Evolutionary conservation across 2,329 filamentous ascomycete genomes (phyloP).

Genomic region (Verticillium longisporum): DNA sequence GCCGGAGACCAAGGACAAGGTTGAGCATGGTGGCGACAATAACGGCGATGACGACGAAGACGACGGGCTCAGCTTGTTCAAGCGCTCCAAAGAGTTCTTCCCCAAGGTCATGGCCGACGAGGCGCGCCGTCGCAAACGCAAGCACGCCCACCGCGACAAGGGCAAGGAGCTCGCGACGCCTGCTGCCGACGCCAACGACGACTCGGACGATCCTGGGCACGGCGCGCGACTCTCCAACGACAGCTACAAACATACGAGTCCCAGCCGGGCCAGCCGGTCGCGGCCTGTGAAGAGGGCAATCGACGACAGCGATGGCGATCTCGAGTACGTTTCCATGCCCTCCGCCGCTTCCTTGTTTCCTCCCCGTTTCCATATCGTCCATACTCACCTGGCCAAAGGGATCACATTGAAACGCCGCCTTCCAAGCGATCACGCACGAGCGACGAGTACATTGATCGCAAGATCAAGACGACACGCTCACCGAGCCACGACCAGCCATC

Average conservation of each 20-base stretch:
- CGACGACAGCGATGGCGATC: constrained; percentile 2
- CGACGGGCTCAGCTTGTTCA: constrained; percentile 40
- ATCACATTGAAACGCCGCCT: constrained; percentile 25
- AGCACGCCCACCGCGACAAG: constrained; percentile 7
- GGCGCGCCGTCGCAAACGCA: constrained; percentile 16
- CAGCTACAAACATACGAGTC: background rate
- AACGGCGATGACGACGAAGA: constrained; percentile 19
- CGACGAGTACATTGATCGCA: constrained; percentile 7
- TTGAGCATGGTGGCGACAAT: too few species aligned
- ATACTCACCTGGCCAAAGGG: constrained; percentile 12
- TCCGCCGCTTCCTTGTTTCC: background rate
- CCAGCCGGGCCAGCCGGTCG: background rate
- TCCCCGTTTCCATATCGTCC: constrained; percentile 8
- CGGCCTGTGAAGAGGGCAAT: constrained; percentile 16
- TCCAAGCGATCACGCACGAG: constrained; percentile 27
- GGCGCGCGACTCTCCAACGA: background rate
- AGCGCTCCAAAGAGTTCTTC: constrained; percentile 42
- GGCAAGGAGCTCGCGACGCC: constrained; percentile 4
- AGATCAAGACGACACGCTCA: constrained; percentile 4
- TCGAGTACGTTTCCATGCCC: background rate
- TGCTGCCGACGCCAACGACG: constrained; percentile 10
- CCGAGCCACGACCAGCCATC: background rate
- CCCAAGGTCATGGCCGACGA: constrained; percentile 34
- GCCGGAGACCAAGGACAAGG: constrained; percentile 10
- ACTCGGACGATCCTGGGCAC: constrained; percentile 12